Percentiles rank a stretch among this genome's conserved stretches.
Conservation (phyloP, 164 flowering plant species). For the Saururus chinensis region DNA sequence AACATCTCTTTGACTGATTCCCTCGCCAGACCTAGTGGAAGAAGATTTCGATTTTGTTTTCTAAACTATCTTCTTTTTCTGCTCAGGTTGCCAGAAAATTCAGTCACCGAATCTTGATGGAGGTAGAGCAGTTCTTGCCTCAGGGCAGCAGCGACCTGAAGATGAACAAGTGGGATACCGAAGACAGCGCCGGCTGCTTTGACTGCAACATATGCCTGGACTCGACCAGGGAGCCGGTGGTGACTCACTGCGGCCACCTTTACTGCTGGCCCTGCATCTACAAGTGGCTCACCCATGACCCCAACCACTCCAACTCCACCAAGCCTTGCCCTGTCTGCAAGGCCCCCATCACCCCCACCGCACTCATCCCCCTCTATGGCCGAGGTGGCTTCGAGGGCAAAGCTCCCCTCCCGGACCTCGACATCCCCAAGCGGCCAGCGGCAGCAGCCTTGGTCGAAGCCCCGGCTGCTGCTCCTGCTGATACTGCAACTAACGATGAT, state of each 20-base stretch:
- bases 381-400: slow-evolving; percentile 23
- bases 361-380: slow-evolving; percentile 79
- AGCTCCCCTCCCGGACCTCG: slow-evolving; percentile 15
- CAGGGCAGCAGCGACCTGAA: not conserved
- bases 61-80: no score
- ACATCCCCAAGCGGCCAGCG: slow-evolving; percentile 8
- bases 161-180: slow-evolving; percentile 1
- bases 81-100: no score
- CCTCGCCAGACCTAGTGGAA: no score
- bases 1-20: no score
- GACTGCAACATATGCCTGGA: slow-evolving; percentile 86
- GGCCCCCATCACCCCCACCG: slow-evolving; percentile 31
- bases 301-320: slow-evolving; percentile 12
- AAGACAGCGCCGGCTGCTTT: slow-evolving; percentile 24
- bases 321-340: slow-evolving; percentile 68
- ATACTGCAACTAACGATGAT: not conserved
- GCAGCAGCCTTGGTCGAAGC: not conserved
- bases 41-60: no score
- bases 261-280: slow-evolving; percentile 92
- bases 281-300: slow-evolving; percentile 56
- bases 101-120: not conserved
- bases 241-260: slow-evolving; percentile 81
- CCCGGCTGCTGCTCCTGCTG: not conserved
- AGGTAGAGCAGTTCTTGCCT: not conserved
- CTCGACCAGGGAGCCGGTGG: slow-evolving; percentile 64